Conservation (phyloP, 2,329 filamentous ascomycete species). For the Cladosporium sp. region DNA sequence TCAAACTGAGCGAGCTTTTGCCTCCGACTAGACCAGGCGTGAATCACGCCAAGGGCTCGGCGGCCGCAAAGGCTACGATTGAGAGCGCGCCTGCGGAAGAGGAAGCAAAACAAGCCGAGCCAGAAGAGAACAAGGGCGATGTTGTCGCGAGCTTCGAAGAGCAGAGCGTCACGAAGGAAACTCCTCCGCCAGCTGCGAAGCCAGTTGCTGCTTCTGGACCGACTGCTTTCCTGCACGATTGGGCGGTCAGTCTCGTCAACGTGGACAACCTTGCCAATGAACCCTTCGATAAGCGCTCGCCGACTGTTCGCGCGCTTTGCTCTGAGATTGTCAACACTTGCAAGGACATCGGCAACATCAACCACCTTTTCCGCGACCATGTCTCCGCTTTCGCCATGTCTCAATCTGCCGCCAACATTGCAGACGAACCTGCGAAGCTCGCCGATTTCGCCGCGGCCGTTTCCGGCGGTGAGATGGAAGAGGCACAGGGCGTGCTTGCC, state of each 20-base stretch:
- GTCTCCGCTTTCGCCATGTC: slow-evolving; percentile 97
- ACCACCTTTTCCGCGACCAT: slow-evolving; percentile 92
- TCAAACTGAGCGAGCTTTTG: slow-evolving; percentile 79
- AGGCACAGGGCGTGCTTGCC: slow-evolving; percentile 86
- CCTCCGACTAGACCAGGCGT: slow-evolving; percentile 57
- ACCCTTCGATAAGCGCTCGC: slow-evolving; percentile 82
- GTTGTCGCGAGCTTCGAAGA: slow-evolving; percentile 98
- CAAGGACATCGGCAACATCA: slow-evolving; percentile 91
- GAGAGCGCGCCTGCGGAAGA: slow-evolving; percentile 21
- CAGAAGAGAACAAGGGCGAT: slow-evolving; percentile 74
- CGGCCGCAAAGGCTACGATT: slow-evolving; percentile 48
- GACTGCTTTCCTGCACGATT: slow-evolving; percentile 85
- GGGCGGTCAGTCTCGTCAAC: slow-evolving; percentile 15
- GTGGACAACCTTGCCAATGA: slow-evolving; percentile 55
- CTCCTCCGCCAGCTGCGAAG: slow-evolving; percentile 6
- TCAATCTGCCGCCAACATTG: slow-evolving; percentile 89
- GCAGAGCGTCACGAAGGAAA: slow-evolving; percentile 53
- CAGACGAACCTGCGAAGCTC: slow-evolving; percentile 87
- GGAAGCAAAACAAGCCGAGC: slow-evolving; percentile 41
- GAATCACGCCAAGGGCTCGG: slow-evolving; percentile 41
- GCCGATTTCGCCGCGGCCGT: slow-evolving; percentile 97
- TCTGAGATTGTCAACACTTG: slow-evolving; percentile 99
- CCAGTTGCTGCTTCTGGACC: slow-evolving; percentile 62
- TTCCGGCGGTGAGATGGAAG: slow-evolving; percentile 84
- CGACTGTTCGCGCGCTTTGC: slow-evolving; percentile 82